A percentile compares a stretch with the other conserved stretches of the same genome.
phyloP scores from a whole-genome alignment of 495 filamentous ascomycete genomes.

The Lasiosphaeria miniovina region DNA sequence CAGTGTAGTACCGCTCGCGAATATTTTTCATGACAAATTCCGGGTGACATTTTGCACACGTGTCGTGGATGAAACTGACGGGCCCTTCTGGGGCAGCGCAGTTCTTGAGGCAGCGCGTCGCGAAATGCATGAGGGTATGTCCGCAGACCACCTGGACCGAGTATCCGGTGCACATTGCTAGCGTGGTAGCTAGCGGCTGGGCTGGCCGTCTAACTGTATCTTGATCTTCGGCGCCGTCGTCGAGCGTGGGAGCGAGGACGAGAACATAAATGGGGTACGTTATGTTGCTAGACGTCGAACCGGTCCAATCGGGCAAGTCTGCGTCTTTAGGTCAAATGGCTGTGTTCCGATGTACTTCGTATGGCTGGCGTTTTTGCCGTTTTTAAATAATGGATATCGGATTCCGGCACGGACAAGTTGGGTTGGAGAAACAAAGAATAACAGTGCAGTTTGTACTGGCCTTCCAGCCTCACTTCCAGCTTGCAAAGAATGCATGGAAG shows the following conservation, averaged over 20 bases:
- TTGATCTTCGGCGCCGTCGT: too few relatives aligned
- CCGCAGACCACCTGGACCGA: slow-evolving; percentile 2
- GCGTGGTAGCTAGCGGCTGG: too few relatives aligned
- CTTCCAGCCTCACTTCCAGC: neutral
- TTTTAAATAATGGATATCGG: neutral
- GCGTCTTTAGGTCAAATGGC: too few relatives aligned
- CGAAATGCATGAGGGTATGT: slow-evolving; percentile 2
- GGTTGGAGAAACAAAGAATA: neutral
- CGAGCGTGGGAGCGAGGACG: too few relatives aligned
- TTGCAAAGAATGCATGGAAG: neutral
- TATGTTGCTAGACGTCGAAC: too few relatives aligned
- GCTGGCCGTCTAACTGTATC: neutral
- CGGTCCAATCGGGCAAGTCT: too few relatives aligned
- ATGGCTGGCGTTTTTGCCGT: neutral
- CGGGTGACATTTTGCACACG: slow-evolving; percentile 3
- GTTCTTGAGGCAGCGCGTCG: neutral
- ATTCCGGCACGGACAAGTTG: neutral
- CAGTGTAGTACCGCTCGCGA: neutral
- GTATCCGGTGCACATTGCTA: slow-evolving; percentile 5
- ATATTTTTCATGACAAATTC: neutral
- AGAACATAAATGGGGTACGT: too few relatives aligned
- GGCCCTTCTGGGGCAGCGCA: neutral
- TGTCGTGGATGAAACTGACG: slow-evolving; percentile 4
- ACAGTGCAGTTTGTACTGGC: neutral
- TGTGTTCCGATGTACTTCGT: slow-evolving; percentile 2